Conservation (phyloP, 345 rosid species). For the Firmiana major region DNA sequence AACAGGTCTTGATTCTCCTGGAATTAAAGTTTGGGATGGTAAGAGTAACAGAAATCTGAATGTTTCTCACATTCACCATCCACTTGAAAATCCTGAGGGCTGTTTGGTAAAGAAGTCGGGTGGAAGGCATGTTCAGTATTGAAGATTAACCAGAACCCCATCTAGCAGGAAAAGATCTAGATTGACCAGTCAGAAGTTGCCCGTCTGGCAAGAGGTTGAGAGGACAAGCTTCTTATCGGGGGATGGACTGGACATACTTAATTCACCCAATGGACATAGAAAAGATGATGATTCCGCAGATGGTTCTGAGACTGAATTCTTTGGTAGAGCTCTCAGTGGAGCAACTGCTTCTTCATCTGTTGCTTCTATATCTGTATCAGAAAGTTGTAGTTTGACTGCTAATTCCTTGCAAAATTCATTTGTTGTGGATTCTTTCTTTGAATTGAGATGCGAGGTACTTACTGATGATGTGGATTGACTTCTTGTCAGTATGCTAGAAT, state of each 20-base stretch:
- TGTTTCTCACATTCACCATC: conserved; percentile 83
- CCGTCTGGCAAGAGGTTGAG: conserved; percentile 70
- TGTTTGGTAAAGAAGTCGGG: conserved; percentile 37
- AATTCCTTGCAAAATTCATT: conserved; percentile 52
- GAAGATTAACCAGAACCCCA: conserved; percentile 37
- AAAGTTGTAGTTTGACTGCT: conserved; percentile 34
- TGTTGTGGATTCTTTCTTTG: conserved; percentile 66
- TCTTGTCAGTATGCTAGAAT: conserved; percentile 14
- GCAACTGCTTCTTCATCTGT: conserved; percentile 72
- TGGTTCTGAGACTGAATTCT: conserved; percentile 63
- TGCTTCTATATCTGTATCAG: conserved; percentile 36
- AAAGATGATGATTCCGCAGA: conserved; percentile 55
- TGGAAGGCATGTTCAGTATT: conserved; percentile 50
- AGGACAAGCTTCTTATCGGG: conserved; percentile 76
- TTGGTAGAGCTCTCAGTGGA: conserved; percentile 59
- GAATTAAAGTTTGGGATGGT: conserved; percentile 96
- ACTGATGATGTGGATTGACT: conserved; percentile 11
- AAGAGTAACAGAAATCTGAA: conserved; percentile 68
- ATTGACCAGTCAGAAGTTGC: conserved; percentile 34
- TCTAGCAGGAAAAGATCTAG: conserved; percentile 72
- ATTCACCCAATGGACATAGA: conserved; percentile 30
- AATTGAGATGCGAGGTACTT: conserved; percentile 93
- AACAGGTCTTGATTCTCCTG: conserved; percentile 85
- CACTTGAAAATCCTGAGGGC: conserved; percentile 75
- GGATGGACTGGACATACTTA: conserved; percentile 72